phyloP scores from a whole-genome alignment of 1,284 basidiomycete genomes.

The Leucoagaricus sp. region DNA sequence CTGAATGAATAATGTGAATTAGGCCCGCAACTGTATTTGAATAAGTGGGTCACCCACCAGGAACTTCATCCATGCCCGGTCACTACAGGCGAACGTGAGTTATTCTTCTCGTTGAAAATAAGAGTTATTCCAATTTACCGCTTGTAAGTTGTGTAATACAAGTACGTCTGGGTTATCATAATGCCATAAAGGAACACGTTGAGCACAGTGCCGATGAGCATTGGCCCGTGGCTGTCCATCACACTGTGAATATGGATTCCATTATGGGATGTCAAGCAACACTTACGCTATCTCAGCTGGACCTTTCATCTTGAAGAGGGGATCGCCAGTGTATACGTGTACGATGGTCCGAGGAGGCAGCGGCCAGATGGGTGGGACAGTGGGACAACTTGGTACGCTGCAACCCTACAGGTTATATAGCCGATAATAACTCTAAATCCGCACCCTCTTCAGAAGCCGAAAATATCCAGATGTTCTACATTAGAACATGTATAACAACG shows the following conservation, averaged over 20 bases:
- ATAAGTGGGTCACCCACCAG: slow-evolving; percentile 20
- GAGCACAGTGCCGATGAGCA: slow-evolving; percentile 35
- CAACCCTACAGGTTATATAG: neutral
- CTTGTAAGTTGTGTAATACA: slow-evolving; percentile 35
- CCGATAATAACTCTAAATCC: neutral
- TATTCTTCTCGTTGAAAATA: neutral
- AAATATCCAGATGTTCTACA: neutral
- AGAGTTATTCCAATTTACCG: slow-evolving; percentile 22
- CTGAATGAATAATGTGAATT: too few species aligned
- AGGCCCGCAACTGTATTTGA: neutral
- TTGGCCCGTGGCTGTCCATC: slow-evolving; percentile 32
- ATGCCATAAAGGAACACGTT: slow-evolving; percentile 38
- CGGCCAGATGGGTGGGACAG: neutral
- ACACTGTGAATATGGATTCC: neutral
- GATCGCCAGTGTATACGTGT: too few species aligned
- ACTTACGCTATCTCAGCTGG: slow-evolving; percentile 11
- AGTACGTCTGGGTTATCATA: slow-evolving; percentile 39
- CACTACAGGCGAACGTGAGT: slow-evolving; percentile 13
- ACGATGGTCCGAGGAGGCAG: neutral
- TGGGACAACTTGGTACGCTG: neutral
- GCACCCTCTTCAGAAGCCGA: neutral
- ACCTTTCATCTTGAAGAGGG: slow-evolving; percentile 1
- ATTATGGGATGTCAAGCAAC: too few species aligned
- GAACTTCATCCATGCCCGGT: slow-evolving; percentile 24
- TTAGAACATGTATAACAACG: neutral